Base-by-base conservation (phyloP, 306 rosid genomes). In the Medicago lupulina region DNA sequence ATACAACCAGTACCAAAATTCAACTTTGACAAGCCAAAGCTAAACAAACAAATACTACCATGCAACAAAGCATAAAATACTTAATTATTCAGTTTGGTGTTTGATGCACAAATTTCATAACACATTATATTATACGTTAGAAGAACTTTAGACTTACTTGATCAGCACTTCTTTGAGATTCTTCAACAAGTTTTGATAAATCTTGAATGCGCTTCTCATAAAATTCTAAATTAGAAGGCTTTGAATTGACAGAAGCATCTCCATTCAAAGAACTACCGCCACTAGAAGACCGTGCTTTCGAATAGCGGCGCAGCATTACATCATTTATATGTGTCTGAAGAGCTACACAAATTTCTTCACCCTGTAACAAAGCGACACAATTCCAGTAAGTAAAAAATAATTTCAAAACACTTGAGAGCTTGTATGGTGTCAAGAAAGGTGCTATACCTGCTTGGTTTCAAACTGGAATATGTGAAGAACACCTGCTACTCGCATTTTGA, bases 271-370 rank as follows among this genome's bases (percentile, higher is more conserved):
- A 84, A 63, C 87, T 89, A 77, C 74, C 59, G 41, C 85, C 85
- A 82, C 79, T 80, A 64, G 90, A 89, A 62, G 97, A 84, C 46
- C 96, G 85, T 66, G 97, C 92, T 83, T 92, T 95, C 3, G 99
- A 90, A 85, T 92, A 95, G 34, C 99, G 96, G n/a, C 99, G 91
- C 84, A 95, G 66, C 97, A 95, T 95, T 69, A 95, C 98, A 74
- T 95, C 99, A 67, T 95, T 95, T 83, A 95, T 95, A 83, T 95
- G 99, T 5, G 99, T 95, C 58, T 95, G 99, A 74, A 95, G 96
- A 80, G 99, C 99, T 58, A 95, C 91, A 74, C 99, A 95, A 75
- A 95, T 92, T 87, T 95, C 99, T 86, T 95, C 99, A 69, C 99
- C 99, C 99, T 95, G 68, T 50, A 79, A 63, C 28, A 58, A 83